Percentiles rank a stretch among this genome's conserved stretches.
phyloP scores from a whole-genome alignment of 352 stramenopile species.

The Phytopythium montanum region DNA sequence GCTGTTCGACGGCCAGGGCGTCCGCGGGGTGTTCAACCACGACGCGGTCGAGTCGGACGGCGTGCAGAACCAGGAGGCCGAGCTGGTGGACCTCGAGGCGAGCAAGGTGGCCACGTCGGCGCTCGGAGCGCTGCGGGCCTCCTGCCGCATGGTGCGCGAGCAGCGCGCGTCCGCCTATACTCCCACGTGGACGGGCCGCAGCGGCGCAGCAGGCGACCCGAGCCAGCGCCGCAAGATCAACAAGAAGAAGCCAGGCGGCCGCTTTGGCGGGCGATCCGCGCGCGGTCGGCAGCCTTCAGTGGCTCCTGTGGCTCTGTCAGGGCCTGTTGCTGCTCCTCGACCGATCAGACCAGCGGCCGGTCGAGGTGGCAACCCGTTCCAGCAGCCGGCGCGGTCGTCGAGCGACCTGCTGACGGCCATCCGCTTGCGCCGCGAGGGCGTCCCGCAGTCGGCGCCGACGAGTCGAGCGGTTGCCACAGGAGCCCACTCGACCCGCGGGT shows the following conservation, averaged over 20 bases:
- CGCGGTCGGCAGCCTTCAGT: slow-evolving; percentile 13
- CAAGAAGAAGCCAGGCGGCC: slow-evolving; percentile 9
- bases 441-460: slow-evolving; percentile 7
- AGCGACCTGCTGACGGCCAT: slow-evolving; percentile 72
- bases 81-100: slow-evolving; percentile 91
- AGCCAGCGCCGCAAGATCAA: slow-evolving; percentile 30
- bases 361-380: slow-evolving; percentile 21
- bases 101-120: slow-evolving; percentile 88
- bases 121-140: slow-evolving; percentile 74
- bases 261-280: slow-evolving; percentile 42
- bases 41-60: slow-evolving; percentile 89
- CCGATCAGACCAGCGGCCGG: slow-evolving; percentile 2
- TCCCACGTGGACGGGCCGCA: slow-evolving; percentile 75
- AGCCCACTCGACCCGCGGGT: slow-evolving; percentile 9
- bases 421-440: slow-evolving; percentile 37
- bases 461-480: not conserved
- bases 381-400: slow-evolving; percentile 37
- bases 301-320: not conserved
- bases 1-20: slow-evolving; percentile 88
- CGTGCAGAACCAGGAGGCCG: slow-evolving; percentile 85
- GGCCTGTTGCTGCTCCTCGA: slow-evolving; percentile 1
- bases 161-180: slow-evolving; percentile 61
- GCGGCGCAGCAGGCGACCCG: slow-evolving; percentile 63
- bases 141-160: slow-evolving; percentile 66
- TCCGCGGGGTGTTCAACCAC: slow-evolving; percentile 96